Evolutionary conservation across 805 yeast genomes (phyloP).

Genomic region (Debaryomyces prosopidis): DNA sequence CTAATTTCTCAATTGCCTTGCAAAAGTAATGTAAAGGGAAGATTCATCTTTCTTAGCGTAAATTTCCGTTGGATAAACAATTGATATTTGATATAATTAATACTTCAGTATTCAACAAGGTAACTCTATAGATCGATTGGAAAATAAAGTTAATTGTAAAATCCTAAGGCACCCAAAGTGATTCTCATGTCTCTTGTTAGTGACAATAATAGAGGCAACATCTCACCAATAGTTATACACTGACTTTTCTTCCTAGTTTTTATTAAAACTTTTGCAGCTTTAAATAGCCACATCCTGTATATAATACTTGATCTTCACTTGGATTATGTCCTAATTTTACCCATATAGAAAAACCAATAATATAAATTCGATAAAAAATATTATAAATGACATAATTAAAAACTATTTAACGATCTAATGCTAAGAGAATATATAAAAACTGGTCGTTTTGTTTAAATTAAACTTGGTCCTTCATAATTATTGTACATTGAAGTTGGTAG

Average conservation of each 20-base stretch:
- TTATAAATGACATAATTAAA: no score
- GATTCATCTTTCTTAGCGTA: neutral
- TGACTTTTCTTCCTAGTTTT: conserved; percentile 22
- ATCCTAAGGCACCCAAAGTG: conserved; percentile 26
- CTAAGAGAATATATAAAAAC: neutral
- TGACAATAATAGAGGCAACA: conserved; percentile 23
- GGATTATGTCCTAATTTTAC: no score
- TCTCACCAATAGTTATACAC: conserved; percentile 20
- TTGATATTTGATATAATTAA: neutral
- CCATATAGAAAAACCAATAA: conserved; percentile 1
- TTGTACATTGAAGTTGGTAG: neutral
- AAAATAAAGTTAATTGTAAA: conserved; percentile 23
- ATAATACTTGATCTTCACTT: no score
- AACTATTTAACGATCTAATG: neutral
- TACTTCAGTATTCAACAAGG: conserved; percentile 2
- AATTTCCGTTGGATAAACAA: neutral
- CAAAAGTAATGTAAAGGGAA: neutral
- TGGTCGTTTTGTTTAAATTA: conserved; percentile 10
- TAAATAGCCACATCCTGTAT: no score
- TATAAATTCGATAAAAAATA: neutral
- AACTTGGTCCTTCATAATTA: conserved; percentile 24
- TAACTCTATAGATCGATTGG: conserved; percentile 34
- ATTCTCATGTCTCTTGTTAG: conserved; percentile 15
- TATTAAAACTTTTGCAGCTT: no score
- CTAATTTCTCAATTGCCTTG: neutral